phyloP scores from a whole-genome alignment of 306 rosid species.

The Hippophae tibetana region DNA sequence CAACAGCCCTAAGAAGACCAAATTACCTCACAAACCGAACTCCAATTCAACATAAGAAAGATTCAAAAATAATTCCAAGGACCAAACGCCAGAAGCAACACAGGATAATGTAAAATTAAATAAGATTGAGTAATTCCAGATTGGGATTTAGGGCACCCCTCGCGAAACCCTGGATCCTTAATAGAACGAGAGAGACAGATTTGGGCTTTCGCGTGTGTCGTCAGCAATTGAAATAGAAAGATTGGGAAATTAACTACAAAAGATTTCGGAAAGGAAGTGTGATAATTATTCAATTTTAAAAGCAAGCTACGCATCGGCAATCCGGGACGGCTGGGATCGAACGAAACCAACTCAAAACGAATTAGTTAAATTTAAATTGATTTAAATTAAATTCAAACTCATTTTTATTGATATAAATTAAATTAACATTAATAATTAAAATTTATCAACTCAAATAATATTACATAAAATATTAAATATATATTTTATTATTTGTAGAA shows the following conservation, averaged over 20 bases:
- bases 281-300: too few species aligned
- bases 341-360: too few species aligned
- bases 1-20: neutral
- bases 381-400: too few species aligned
- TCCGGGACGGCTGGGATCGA: too few species aligned
- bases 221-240: conserved; percentile 18
- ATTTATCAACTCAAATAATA: too few species aligned
- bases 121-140: neutral
- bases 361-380: too few species aligned
- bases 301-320: too few species aligned
- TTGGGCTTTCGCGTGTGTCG: conserved; percentile 25
- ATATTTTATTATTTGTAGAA: too few species aligned
- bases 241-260: conserved; percentile 1
- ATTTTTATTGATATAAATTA: too few species aligned
- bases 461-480: too few species aligned
- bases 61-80: conserved; percentile 7
- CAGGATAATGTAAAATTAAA: neutral
- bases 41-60: conserved; percentile 2
- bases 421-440: too few species aligned
- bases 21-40: conserved; percentile 3
- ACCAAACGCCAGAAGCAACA: conserved; percentile 13
- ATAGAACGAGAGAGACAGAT: conserved; percentile 4
- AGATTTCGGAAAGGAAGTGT: too few species aligned
- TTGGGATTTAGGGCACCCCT: conserved; percentile 19
- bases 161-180: conserved; percentile 46